Percentiles rank a stretch among this genome's conserved stretches.
Conservation (phyloP, 2,329 filamentous ascomycete species). For the Fusarium praegraminearum region DNA sequence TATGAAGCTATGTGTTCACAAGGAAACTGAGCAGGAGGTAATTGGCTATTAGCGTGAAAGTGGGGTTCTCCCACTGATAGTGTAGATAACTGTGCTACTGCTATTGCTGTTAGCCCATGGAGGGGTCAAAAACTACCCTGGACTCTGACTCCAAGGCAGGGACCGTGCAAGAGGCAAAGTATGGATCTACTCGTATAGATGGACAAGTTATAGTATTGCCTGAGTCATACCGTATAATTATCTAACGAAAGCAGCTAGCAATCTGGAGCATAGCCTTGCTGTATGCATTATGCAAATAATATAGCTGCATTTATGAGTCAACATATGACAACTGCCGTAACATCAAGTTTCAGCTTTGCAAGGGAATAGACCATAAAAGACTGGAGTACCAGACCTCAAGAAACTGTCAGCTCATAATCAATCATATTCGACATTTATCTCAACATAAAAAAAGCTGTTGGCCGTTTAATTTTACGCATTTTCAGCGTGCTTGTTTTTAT, state of each 20-base stretch:
- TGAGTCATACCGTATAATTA: slow-evolving; percentile 5
- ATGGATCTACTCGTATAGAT: background rate
- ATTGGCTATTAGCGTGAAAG: slow-evolving; percentile 6
- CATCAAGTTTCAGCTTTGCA: slow-evolving; percentile 2
- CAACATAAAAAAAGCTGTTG: background rate
- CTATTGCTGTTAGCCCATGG: background rate
- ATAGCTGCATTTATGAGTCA: slow-evolving; percentile 2
- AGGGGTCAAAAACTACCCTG: slow-evolving; percentile 4
- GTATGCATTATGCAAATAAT: background rate
- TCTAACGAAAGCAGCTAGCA: background rate
- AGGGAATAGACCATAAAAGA: slow-evolving; percentile 2
- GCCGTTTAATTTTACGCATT: no score
- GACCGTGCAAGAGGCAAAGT: background rate
- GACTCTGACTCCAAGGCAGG: background rate
- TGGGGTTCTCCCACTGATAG: background rate
- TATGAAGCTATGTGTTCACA: slow-evolving; percentile 36
- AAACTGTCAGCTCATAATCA: background rate
- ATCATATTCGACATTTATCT: background rate
- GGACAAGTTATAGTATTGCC: background rate
- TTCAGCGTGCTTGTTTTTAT: background rate
- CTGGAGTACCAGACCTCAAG: background rate
- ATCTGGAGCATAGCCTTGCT: background rate
- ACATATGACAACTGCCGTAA: background rate
- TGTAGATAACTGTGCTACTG: background rate
- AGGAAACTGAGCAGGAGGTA: slow-evolving; percentile 1